These are phyloP conservation scores for Wallemia hederae DNA, from an alignment of 1,284 basidiomycete species.

Conservation along the genomic window DNA sequence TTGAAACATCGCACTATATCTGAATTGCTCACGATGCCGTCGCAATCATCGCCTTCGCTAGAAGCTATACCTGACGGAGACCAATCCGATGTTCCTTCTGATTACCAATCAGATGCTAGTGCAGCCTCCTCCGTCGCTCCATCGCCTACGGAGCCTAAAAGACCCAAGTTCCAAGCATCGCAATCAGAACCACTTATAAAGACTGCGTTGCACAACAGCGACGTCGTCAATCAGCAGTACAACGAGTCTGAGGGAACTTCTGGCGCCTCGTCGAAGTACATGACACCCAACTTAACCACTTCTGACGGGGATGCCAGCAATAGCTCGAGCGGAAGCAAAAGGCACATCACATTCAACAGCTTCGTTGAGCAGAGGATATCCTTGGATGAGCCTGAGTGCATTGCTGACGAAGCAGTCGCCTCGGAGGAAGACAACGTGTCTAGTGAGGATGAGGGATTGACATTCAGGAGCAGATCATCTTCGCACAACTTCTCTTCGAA, in stretches of 20 bases:
- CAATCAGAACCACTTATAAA: conserved; percentile 5
- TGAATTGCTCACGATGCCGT: conserved; percentile 39
- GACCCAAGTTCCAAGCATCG: conserved; percentile 1
- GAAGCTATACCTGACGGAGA: conserved; percentile 14
- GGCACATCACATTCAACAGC: conserved; percentile 90
- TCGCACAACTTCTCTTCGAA: conserved; percentile 22
- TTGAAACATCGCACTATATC: conserved; percentile 82
- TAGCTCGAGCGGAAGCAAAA: conserved; percentile 25
- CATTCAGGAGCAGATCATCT: conserved; percentile 9
- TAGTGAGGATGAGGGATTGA: conserved; percentile 13
- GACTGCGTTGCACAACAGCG: conserved; percentile 6
- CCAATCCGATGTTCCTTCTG: conserved; percentile 15
- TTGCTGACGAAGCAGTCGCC: conserved; percentile 7
- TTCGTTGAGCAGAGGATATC: conserved; percentile 94
- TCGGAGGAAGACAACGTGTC: conserved; percentile 10
- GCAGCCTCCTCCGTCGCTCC: neutral
- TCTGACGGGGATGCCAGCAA: conserved; percentile 11
- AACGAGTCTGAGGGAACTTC: conserved; percentile 10
- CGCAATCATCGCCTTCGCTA: conserved; percentile 20
- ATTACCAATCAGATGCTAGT: conserved; percentile 8
- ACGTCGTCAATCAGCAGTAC: conserved; percentile 8
- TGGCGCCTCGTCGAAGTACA: conserved; percentile 11
- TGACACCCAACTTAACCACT: conserved; percentile 3
- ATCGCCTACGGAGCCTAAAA: neutral
- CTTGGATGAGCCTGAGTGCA: conserved; percentile 25